Evolutionary conservation across 2,329 filamentous ascomycete genomes (phyloP), one percentile per base, ranked within the genome.

Genomic region (Fusarium beomiforme): DNA sequence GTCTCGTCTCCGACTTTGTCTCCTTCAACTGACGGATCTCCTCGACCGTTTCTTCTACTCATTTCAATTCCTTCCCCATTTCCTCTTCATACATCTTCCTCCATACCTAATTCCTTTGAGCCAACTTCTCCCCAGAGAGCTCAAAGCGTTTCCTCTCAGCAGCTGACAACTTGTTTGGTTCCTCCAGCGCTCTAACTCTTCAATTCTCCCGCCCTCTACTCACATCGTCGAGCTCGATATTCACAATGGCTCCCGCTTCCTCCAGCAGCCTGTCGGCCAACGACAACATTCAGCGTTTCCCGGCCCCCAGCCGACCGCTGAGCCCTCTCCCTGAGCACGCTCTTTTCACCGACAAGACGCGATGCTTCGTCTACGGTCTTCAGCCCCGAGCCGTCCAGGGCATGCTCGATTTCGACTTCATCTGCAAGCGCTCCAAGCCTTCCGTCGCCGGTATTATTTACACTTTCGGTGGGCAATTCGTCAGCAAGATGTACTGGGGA

Each of bases 401-500:
- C 82, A 95, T 95, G 92, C 93, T 99, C 82, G 96, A 99, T 85
- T 99, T 99, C 84, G 96, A 99, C 89, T 99, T 98, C 90, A 99
- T 99, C 87, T 99, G 96, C 94, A 98, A 98, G 91, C 93, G 96
- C 80, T 89, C 91, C 82, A 97, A 93, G 67, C 96, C 96, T 73
- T 99, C 96, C 64, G 96, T 99, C 65, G 96, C 96, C 75, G 96
- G 95, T 82, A 98, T 99, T 86, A 98, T 99, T 89, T 99, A 99
- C 89, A 98, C 96, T 78, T 99, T 99, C 81, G 96, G 96, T 83
- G 96, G 96, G 77, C 96, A 99, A 86, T 99, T 99, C 91, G 96
- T 99, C 82, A 98, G 94, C 91, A 99, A 99, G 92, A 98, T 99
- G 96, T 99, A 99, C 93, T 99, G 96, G 96, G 96, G 96, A 81